Percentiles rank a stretch among this genome's conserved stretches.
Evolutionary conservation across 768 basidiomycete genomes (phyloP).

Genomic region (Harrya chromipes): DNA sequence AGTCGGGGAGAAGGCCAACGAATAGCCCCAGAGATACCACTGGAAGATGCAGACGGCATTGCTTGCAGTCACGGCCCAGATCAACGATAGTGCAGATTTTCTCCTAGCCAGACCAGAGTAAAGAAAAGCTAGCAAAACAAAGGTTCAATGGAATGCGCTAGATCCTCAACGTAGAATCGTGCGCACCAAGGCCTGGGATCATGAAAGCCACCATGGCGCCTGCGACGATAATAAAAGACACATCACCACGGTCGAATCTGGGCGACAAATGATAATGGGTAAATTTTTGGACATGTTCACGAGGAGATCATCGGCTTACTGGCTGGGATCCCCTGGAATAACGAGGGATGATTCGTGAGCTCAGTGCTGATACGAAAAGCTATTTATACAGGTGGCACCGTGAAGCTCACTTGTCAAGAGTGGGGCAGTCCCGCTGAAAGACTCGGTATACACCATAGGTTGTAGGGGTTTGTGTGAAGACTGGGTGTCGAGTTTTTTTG

Average conservation of each 20-base stretch:
- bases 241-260: slow-evolving; percentile 70
- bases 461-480: neutral
- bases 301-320: slow-evolving; percentile 23
- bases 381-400: neutral
- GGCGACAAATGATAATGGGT: neutral
- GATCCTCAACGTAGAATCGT: slow-evolving; percentile 1
- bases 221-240: slow-evolving; percentile 65
- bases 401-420: slow-evolving; percentile 16
- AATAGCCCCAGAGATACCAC: slow-evolving; percentile 85
- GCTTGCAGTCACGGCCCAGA: slow-evolving; percentile 70
- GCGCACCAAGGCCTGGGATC: slow-evolving; percentile 68
- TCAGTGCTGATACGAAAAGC: neutral
- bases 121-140: slow-evolving; percentile 50
- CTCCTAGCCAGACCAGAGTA: slow-evolving; percentile 71
- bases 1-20: slow-evolving; percentile 75
- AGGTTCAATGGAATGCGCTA: neutral
- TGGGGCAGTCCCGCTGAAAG: neutral
- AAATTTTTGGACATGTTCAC: neutral
- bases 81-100: slow-evolving; percentile 68
- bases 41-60: slow-evolving; percentile 77
- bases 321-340: slow-evolving; percentile 21
- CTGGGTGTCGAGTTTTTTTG: neutral
- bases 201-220: slow-evolving; percentile 75
- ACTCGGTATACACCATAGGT: slow-evolving; percentile 10
- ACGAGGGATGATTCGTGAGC: slow-evolving; percentile 1